A percentile compares a stretch with the other conserved stretches of the same genome.
These are phyloP conservation scores for Musa beccarii DNA, from an alignment of 176 grass and related monocot species.

Conservation along the genomic window DNA sequence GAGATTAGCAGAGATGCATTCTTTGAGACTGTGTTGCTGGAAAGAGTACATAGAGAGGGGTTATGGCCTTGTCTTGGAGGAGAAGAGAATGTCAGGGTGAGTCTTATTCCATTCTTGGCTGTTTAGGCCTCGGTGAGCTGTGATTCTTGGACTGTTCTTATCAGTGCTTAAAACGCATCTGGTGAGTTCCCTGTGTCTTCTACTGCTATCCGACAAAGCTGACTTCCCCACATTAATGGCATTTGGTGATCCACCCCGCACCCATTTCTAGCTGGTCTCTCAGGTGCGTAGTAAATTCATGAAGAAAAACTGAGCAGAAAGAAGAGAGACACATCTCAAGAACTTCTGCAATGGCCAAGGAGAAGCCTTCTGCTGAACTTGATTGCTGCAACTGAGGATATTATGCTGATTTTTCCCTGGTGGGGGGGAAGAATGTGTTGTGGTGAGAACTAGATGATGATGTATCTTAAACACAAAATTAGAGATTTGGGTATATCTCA, in stretches of 20 bases:
- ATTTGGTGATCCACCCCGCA: neutral
- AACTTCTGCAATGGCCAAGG: too few species aligned
- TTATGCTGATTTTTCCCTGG: too few species aligned
- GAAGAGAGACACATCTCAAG: too few species aligned
- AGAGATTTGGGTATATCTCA: too few species aligned
- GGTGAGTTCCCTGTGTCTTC: neutral
- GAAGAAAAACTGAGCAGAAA: too few species aligned
- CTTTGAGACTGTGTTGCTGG: neutral
- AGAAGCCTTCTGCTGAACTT: too few species aligned
- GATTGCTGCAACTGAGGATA: too few species aligned
- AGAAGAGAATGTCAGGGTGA: neutral
- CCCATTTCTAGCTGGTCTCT: neutral
- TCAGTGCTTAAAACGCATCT: neutral
- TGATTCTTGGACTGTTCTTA: neutral
- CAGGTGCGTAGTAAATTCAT: too few species aligned
- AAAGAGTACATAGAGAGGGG: neutral
- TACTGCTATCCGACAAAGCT: constrained; percentile 4
- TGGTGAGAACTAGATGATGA: too few species aligned
- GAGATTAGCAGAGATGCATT: neutral
- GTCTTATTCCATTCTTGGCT: neutral
- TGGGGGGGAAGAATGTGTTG: too few species aligned
- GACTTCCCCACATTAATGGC: constrained; percentile 1
- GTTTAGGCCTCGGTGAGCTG: neutral
- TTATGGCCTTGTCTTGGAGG: neutral
- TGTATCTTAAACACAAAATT: too few species aligned